These are phyloP conservation scores for Backusella psychrophila DNA, from an alignment of 192 early-diverging fungal genomes.

Conservation along the genomic window DNA sequence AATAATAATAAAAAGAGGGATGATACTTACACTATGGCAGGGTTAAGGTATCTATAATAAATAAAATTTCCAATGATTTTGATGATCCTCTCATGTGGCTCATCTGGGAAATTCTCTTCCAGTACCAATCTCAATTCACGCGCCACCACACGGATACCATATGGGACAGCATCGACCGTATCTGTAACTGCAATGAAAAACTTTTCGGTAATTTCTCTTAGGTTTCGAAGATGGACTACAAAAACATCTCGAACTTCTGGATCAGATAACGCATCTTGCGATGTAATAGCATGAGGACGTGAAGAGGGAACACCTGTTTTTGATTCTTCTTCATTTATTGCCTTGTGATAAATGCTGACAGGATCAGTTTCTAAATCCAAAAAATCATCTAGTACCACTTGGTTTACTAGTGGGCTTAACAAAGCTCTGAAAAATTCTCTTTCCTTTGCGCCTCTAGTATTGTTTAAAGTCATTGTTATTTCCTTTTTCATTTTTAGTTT, in stretches of 20 bases:
- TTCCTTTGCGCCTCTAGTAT: slow-evolving; percentile 85
- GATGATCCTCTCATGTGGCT: slow-evolving; percentile 77
- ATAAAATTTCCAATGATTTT: slow-evolving; percentile 92
- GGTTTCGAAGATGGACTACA: slow-evolving; percentile 70
- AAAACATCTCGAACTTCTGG: slow-evolving; percentile 74
- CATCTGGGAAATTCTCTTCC: slow-evolving; percentile 77
- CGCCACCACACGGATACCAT: slow-evolving; percentile 94
- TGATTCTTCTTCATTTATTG: slow-evolving; percentile 90
- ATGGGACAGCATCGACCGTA: slow-evolving; percentile 87
- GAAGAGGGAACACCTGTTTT: slow-evolving; percentile 79
- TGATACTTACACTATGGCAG: slow-evolving; percentile 67
- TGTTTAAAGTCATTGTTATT: background rate
- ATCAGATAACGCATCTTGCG: slow-evolving; percentile 84
- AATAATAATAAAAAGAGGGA: background rate
- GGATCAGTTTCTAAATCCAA: slow-evolving; percentile 95
- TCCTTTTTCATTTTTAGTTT: background rate
- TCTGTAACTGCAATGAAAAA: slow-evolving; percentile 80
- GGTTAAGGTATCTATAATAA: slow-evolving; percentile 99
- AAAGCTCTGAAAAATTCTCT: slow-evolving; percentile 85
- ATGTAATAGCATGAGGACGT: slow-evolving; percentile 72
- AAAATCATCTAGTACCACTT: slow-evolving; percentile 73
- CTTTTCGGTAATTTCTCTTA: slow-evolving; percentile 76
- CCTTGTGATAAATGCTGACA: slow-evolving; percentile 78
- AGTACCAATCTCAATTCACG: slow-evolving; percentile 80
- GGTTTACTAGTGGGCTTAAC: slow-evolving; percentile 80